Percentiles rank a stretch among this genome's conserved stretches.
Conservation (phyloP, 306 rosid species). For the Gastrolobium bilobum region DNA sequence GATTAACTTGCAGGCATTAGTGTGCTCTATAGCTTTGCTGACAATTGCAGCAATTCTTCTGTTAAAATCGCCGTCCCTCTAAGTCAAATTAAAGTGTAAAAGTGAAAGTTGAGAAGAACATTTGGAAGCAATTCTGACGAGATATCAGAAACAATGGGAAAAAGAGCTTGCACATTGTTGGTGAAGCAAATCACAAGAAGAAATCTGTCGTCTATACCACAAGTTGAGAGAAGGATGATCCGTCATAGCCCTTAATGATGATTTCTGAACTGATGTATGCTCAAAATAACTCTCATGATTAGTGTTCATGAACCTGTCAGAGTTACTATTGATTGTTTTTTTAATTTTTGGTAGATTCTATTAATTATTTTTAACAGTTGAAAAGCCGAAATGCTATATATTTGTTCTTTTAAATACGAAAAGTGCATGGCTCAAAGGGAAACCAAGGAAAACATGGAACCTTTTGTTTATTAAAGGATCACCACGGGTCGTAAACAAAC, state of each 20-base stretch:
- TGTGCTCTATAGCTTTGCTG: conserved; percentile 64
- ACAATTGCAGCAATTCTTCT: conserved; percentile 58
- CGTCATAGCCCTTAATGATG: conserved; percentile 24
- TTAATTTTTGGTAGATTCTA: too few relatives aligned
- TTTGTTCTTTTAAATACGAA: background rate
- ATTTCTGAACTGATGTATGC: conserved; percentile 40
- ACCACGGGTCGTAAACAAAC: background rate
- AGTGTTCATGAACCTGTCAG: conserved; percentile 23
- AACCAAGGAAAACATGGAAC: background rate
- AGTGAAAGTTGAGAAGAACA: conserved; percentile 42
- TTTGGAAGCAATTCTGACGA: conserved; percentile 41
- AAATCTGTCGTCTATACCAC: conserved; percentile 37
- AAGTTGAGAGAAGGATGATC: conserved; percentile 46
- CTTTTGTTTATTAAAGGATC: background rate
- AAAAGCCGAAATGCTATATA: too few relatives aligned
- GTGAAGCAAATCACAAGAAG: conserved; percentile 43
- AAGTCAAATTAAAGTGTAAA: conserved; percentile 28
- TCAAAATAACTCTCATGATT: background rate
- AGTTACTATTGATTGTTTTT: background rate
- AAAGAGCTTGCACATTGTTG: conserved; percentile 23
- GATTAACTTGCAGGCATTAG: conserved; percentile 76
- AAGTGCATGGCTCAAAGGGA: background rate
- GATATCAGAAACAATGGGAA: conserved; percentile 27
- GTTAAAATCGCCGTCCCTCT: conserved; percentile 50
- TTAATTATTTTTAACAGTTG: too few relatives aligned